Evolutionary conservation across 495 filamentous ascomycete species (phyloP), one percentile per base, ranked within the genome.

Genomic region (Penicillium odoratum): DNA sequence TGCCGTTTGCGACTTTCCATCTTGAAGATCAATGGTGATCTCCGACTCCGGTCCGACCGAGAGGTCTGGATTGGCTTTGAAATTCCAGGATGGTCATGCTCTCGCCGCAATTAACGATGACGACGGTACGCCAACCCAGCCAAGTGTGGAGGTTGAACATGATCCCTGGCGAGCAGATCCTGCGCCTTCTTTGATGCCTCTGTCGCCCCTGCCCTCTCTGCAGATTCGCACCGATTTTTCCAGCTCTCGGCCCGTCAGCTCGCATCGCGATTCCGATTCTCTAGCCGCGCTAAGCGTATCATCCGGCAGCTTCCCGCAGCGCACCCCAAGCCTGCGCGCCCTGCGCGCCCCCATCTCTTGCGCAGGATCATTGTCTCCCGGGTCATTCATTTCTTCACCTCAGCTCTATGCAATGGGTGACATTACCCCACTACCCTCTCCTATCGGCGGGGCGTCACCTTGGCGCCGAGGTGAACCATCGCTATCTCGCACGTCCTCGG

Each of bases 361-460:
- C 58, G 69, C 78, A 3, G 80, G 76, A 15, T 88, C 85, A 6
- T 64, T 83, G 25, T 88, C 86, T 3, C 85, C 85, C 1, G 79
- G 75, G 29, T 88, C 86, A 11, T 51, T 74, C 25, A 63, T 85
- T 18, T 83, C 86, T 5, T 89, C 86, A 16, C 92, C 92, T 3
- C 84, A 87, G 56, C 80, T 96, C 40, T 85, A 86, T 56, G 90
- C 92, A 18, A 87, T 97, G 84, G 83, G 84, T 40, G 91, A 97
- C 65, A 86, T 98, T 56, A 98, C 94, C 5, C 94, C 94, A 51
- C 73, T 98, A 25, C 94, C 94, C 10, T 97, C 94, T 5, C 94
- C 94, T 7, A 81, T 97, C 40, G 77, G 90, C 56, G 81, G 81
- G 7, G 86, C 88, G 45, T 91, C 89, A 7, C 89, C 93, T n/a